phyloP scores from a whole-genome alignment of 805 yeast species.

The Starmerella apis region DNA sequence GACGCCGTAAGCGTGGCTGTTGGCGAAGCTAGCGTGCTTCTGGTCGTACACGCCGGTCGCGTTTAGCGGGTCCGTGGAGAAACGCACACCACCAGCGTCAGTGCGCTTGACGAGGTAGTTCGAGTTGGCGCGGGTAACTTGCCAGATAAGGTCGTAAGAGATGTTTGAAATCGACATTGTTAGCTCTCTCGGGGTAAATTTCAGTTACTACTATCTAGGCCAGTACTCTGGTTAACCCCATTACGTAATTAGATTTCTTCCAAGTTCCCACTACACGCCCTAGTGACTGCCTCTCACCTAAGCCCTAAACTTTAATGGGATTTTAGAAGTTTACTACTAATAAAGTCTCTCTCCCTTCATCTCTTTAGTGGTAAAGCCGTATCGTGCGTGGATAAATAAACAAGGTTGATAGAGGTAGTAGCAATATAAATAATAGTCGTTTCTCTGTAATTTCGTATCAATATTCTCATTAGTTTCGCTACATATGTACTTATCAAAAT shows the following conservation, averaged over 20 bases:
- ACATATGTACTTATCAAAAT: neutral
- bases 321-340: neutral
- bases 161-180: slow-evolving; percentile 27
- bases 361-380: no score
- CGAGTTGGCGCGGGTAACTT: slow-evolving; percentile 40
- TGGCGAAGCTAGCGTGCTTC: slow-evolving; percentile 41
- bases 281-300: slow-evolving; percentile 6
- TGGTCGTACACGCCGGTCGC: slow-evolving; percentile 39
- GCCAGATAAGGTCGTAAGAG: slow-evolving; percentile 42
- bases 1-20: slow-evolving; percentile 43
- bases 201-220: slow-evolving; percentile 1
- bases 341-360: neutral
- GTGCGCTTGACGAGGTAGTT: slow-evolving; percentile 41
- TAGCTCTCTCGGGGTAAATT: slow-evolving; percentile 3
- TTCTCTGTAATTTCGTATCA: no score
- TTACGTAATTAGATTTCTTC: neutral
- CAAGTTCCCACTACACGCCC: neutral
- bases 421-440: no score
- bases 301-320: slow-evolving; percentile 8
- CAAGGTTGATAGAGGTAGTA: no score
- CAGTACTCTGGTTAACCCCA: neutral
- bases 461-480: neutral
- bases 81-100: slow-evolving; percentile 34
- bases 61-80: slow-evolving; percentile 45
- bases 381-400: no score